Evolutionary conservation across 1,284 basidiomycete genomes (phyloP).

Genomic region (Naganishia cerealis): DNA sequence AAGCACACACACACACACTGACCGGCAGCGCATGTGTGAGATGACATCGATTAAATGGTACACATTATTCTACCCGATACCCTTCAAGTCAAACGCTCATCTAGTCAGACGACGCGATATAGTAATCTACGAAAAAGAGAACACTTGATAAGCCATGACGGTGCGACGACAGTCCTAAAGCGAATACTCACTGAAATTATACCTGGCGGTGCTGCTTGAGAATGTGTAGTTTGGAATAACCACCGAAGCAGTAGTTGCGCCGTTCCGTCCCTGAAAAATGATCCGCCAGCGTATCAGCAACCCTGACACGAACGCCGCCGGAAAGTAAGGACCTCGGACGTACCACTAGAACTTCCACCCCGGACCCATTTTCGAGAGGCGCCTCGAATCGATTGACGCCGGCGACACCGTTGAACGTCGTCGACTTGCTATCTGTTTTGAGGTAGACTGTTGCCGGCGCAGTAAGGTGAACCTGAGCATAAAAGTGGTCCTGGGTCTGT

Average conservation of each 20-base stretch:
- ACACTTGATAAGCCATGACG: neutral
- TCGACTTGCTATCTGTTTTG: conserved; percentile 35
- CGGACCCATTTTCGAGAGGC: conserved; percentile 37
- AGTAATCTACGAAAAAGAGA: conserved; percentile 1
- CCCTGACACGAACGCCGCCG: neutral
- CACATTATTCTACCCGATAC: conserved; percentile 4
- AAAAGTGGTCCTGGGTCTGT: conserved; percentile 42
- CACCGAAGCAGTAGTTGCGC: conserved; percentile 36
- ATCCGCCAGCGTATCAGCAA: neutral
- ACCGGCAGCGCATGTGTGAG: neutral
- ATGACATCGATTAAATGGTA: neutral
- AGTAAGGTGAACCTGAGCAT: conserved; percentile 42
- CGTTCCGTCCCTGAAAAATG: conserved; percentile 33
- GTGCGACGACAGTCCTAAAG: neutral
- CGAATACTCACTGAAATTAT: conserved; percentile 38
- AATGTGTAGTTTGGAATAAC: conserved; percentile 37
- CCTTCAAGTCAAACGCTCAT: neutral
- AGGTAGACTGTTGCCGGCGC: conserved; percentile 39
- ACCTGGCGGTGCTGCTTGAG: conserved; percentile 30
- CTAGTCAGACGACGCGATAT: conserved; percentile 16
- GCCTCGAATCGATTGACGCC: conserved; percentile 42
- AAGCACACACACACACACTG: neutral
- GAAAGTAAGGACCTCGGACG: neutral
- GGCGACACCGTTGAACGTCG: conserved; percentile 35
- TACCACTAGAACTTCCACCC: conserved; percentile 38